Percentiles rank a stretch among this genome's conserved stretches.
phyloP scores from a whole-genome alignment of 768 basidiomycete species.

The Suillus luteus region DNA sequence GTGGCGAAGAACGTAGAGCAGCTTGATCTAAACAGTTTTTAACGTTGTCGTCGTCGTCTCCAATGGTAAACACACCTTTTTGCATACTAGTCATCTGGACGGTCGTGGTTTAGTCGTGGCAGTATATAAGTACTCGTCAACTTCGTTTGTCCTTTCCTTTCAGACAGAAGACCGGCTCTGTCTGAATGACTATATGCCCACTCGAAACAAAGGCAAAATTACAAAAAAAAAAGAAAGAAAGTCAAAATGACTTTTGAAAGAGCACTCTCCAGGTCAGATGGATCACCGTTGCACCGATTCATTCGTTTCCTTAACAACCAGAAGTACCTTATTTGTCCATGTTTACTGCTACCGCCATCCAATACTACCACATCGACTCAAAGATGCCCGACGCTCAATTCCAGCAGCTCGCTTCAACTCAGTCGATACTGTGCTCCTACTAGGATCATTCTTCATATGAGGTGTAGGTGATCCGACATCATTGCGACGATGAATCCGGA shows the following conservation, averaged over 20 bases:
- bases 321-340: conserved; percentile 11
- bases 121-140: conserved; percentile 12
- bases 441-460: conserved; percentile 13
- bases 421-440: conserved; percentile 31
- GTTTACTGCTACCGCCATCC: conserved; percentile 21
- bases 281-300: background rate
- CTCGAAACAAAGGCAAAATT: background rate
- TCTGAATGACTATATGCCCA: conserved; percentile 8
- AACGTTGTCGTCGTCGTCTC: background rate
- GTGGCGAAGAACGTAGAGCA: conserved; percentile 42
- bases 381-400: conserved; percentile 27
- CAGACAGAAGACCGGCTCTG: conserved; percentile 15
- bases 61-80: conserved; percentile 13
- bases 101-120: conserved; percentile 10
- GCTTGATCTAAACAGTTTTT: conserved; percentile 30
- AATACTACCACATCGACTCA: conserved; percentile 13
- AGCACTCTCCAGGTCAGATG: conserved; percentile 3
- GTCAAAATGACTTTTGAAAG: conserved; percentile 8
- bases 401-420: conserved; percentile 33
- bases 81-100: conserved; percentile 12
- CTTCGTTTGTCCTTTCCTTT: background rate
- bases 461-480: conserved; percentile 27
- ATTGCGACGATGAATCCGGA: conserved; percentile 20
- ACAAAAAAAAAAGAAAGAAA: background rate
- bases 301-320: conserved; percentile 7